Base-by-base conservation (phyloP, 2,329 filamentous ascomycete genomes). In the Aspergillus fructus region DNA sequence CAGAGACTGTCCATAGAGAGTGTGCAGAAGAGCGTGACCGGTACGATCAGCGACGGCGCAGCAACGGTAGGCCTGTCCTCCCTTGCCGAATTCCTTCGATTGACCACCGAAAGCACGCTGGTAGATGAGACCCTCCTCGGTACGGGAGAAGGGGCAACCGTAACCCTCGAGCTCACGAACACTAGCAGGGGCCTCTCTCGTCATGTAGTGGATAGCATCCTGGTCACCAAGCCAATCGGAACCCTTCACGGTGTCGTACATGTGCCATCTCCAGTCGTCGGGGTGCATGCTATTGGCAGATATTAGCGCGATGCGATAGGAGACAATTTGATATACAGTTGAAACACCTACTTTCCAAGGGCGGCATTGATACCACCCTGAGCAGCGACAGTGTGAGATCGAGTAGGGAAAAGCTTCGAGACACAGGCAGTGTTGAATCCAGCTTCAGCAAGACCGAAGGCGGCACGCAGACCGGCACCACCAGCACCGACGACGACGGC, bases 191-290 rank as follows among this genome's bases (percentile, higher is more conserved):
- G 93, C 93, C 80, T 97, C 93, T 71, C 92, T 86, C 70, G 93
- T 97, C 93, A 97, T 97, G 82, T 97, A 97, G 80, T 97, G 93
- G 73, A 97, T 97, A 64, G 93, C 93, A 75, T 97, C 93, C 79
- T 97, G 93, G 78, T 97, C 93, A 77, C 93, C 93, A 51, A 97
- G 86, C 93, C 93, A 97, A 82, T 97, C 93, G 65, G 91, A 96
- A 65, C 93, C 93, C 83, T 97, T 97, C 74, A 97, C 93, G 43
- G 93, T 97, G 77, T 97, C 93, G 83, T 97, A 97, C 93, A 97
- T 97, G 81, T 97, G 93, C 93, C 93, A 97, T 83, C 92, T 88
- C 93, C 93, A 97, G 81, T 97, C 92, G 72, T 97, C 93, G 82
- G 93, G 86, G 83, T 96, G 92, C 93, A 97, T 97, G 81, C 96